Percentiles rank a stretch among this genome's conserved stretches.
phyloP scores from a whole-genome alignment of 805 yeast species.

The Ogataea corticis region DNA sequence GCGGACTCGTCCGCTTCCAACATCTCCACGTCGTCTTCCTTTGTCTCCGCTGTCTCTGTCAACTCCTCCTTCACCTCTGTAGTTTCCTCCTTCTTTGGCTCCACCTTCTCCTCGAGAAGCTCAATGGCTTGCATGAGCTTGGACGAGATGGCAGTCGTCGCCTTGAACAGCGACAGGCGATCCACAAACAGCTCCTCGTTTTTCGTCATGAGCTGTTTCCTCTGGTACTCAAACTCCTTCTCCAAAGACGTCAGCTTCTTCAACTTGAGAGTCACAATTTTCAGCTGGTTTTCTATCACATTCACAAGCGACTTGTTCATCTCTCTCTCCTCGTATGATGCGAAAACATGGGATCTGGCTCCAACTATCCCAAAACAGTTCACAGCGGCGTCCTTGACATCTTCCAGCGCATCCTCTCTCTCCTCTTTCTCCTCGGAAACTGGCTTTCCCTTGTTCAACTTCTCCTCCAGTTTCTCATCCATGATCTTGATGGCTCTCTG shows the following conservation, averaged over 20 bases:
- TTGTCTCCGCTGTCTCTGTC: not conserved
- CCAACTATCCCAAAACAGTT: constrained; percentile 78
- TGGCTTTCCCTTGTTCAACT: constrained; percentile 37
- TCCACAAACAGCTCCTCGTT: constrained; percentile 70
- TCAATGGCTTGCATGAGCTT: constrained; percentile 45
- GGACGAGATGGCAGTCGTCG: constrained; percentile 49
- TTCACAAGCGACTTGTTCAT: constrained; percentile 59
- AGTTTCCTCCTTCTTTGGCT: not conserved
- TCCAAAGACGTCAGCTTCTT: constrained; percentile 60
- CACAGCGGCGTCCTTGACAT: constrained; percentile 59
- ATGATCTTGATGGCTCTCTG: constrained; percentile 53
- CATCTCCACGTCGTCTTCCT: not conserved
- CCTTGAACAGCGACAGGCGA: constrained; percentile 62
- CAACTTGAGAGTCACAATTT: constrained; percentile 65
- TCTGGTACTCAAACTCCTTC: constrained; percentile 63
- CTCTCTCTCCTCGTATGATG: constrained; percentile 78
- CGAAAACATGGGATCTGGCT: constrained; percentile 75
- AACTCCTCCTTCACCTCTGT: constrained; percentile 1
- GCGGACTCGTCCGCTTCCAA: constrained; percentile 1
- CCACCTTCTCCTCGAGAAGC: constrained; percentile 17
- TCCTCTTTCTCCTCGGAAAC: constrained; percentile 15
- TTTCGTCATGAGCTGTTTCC: constrained; percentile 56
- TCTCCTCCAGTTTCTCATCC: constrained; percentile 43
- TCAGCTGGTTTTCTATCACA: constrained; percentile 61
- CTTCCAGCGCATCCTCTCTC: constrained; percentile 26